A percentile compares a stretch with the other conserved stretches of the same genome.
Evolutionary conservation across 306 rosid species (phyloP).

Genomic region (Malus domestica): DNA sequence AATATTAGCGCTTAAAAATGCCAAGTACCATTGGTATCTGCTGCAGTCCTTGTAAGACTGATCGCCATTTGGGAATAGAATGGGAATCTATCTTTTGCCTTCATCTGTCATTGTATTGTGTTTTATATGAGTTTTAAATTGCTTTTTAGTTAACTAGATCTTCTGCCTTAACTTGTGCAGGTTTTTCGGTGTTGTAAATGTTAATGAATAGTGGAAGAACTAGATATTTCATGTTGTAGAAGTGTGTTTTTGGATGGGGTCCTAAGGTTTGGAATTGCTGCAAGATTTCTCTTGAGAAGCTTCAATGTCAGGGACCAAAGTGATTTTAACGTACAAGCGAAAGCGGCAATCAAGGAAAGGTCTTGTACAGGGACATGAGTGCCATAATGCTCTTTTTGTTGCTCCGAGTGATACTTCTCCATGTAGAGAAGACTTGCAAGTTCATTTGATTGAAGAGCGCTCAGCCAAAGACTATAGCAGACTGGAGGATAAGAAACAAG

Average conservation of each 20-base stretch:
- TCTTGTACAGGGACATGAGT: constrained; percentile 21
- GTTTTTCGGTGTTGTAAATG: not conserved
- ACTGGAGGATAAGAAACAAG: constrained; percentile 27
- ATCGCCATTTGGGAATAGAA: not conserved
- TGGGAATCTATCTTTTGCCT: not conserved
- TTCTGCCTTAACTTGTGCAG: constrained; percentile 3
- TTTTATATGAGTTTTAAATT: not conserved
- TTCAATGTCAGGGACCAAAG: constrained; percentile 48
- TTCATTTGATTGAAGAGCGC: constrained; percentile 14
- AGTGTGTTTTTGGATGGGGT: constrained; percentile 4
- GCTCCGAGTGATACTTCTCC: constrained; percentile 13
- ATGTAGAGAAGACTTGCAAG: constrained; percentile 13
- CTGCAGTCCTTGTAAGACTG: not conserved
- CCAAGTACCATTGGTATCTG: not conserved
- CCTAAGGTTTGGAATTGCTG: constrained; percentile 8
- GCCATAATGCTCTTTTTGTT: constrained; percentile 13
- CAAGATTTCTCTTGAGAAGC: constrained; percentile 17
- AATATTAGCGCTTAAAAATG: not conserved
- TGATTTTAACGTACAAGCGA: constrained; percentile 56
- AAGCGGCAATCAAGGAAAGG: constrained; percentile 31
- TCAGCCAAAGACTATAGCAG: constrained; percentile 26
- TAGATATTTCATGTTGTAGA: not conserved
- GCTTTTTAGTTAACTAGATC: constrained; percentile 4
- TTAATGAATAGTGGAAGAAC: not conserved
- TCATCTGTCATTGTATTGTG: not conserved